These are phyloP conservation scores for Vitis hybrid DNA, from an alignment of 177 flowering plant genomes.

Conservation along the genomic window DNA sequence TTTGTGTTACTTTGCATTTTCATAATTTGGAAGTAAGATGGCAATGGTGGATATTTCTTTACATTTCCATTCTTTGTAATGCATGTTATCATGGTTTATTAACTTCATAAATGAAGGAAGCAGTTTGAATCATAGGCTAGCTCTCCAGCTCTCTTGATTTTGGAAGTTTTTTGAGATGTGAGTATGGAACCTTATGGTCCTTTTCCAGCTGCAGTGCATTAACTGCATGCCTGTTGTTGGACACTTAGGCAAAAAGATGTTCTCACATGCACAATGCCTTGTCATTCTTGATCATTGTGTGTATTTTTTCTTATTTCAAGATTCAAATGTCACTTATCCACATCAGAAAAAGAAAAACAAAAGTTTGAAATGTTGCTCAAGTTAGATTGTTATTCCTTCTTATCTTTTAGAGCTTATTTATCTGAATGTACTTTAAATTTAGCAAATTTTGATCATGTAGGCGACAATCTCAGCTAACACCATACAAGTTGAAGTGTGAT, in stretches of 20 bases:
- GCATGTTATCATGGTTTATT: neutral
- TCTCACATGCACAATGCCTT: neutral
- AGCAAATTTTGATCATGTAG: conserved; percentile 37
- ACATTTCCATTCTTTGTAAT: too few relatives aligned
- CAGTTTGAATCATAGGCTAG: neutral
- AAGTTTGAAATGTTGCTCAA: neutral
- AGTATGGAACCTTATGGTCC: neutral
- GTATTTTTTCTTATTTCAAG: neutral
- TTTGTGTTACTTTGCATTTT: too few relatives aligned
- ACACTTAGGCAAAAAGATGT: too few relatives aligned
- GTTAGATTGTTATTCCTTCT: neutral
- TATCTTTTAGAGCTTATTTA: neutral
- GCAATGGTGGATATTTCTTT: too few relatives aligned
- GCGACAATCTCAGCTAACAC: conserved; percentile 49
- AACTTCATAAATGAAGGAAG: neutral
- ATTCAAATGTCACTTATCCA: neutral
- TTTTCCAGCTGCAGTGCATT: neutral
- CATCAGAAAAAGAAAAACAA: neutral
- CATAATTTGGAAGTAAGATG: too few relatives aligned
- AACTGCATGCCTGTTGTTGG: neutral
- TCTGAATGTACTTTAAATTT: neutral
- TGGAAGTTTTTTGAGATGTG: neutral
- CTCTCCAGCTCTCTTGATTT: neutral
- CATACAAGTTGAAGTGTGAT: conserved; percentile 91
- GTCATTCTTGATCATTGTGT: neutral